Evolutionary conservation across 768 basidiomycete genomes (phyloP), one percentile per base, ranked within the genome.

Genomic region (Kwoniella pini): DNA sequence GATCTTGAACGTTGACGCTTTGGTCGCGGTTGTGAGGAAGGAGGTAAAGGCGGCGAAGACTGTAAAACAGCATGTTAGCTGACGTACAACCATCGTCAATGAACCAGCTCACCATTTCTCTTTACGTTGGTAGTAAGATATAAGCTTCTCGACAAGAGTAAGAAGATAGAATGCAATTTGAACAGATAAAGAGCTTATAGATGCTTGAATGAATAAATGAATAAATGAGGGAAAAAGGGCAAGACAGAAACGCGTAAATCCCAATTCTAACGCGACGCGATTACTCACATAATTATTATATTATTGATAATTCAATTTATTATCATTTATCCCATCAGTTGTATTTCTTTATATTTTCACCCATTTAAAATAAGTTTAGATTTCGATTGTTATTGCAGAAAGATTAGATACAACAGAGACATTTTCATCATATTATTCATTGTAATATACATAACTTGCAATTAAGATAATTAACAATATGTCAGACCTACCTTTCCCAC

Each of bases 11-110:
- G 70, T 38, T 66, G 54, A 51, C 78, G 70, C 58, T 79, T 79
- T 22, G 70, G 62, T 33, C 77, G 65, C 15, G 57, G 49, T 38
- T 74, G 72, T 1, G 76, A 72, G 28, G 72, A 76, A 13, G 75
- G 71, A 1, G 72, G 74, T 0, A 69, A 50, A 1, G 65, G 65
- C 44, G 76, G 71, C 19, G 77, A 74, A 4, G 72, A 72, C 75
- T 72, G 31, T 10, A 31, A 27, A 28, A 13, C 1, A 12, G 52
- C 17, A 10, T 21, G 54, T 13, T 63, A 7, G 33, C 33, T 17
- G 27, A 44, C 64, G 64, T 38, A 69, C n/a, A n/a, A n/a, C 65
- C 65, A 71, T 68, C 12, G 26, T 65, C 30, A 26, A 36, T 21
- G 30, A 21, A 27, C 38, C 11, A n/a, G n/a, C n/a, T n/a, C n/a